Conservation (phyloP, 768 basidiomycete genomes). For the Sistotremastrum niveocremeum region DNA sequence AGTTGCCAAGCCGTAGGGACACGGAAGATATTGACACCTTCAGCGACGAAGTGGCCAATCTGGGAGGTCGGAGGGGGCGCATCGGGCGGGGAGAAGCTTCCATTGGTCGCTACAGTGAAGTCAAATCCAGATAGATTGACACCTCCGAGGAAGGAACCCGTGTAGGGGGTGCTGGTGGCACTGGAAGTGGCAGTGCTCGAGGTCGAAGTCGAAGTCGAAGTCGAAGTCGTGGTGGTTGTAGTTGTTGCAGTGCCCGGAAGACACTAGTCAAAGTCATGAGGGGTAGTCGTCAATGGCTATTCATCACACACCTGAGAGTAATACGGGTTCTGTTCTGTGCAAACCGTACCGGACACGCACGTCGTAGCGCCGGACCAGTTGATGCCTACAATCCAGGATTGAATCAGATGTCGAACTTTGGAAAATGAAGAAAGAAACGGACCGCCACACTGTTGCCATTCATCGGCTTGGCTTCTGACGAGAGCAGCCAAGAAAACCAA, state of each 20-base stretch:
- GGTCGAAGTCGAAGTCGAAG: conserved; percentile 11
- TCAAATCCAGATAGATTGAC: conserved; percentile 46
- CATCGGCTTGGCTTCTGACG: too few species aligned
- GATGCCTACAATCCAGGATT: too few species aligned
- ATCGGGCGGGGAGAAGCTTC: conserved; percentile 24
- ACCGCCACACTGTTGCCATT: too few species aligned
- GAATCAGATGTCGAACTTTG: too few species aligned
- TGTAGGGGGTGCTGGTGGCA: conserved; percentile 2
- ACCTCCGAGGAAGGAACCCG: conserved; percentile 24
- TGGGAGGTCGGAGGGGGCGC: conserved; percentile 39
- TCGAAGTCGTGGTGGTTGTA: conserved; percentile 3
- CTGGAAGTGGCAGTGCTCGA: conserved; percentile 13
- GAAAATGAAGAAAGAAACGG: too few species aligned
- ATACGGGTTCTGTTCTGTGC: conserved; percentile 13
- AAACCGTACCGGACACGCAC: conserved; percentile 21
- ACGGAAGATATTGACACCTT: conserved; percentile 44
- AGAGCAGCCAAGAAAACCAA: too few species aligned
- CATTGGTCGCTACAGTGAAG: conserved; percentile 36
- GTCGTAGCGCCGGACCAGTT: conserved; percentile 21
- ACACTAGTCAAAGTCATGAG: conserved; percentile 13
- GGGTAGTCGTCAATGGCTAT: conserved; percentile 15
- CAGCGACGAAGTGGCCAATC: conserved; percentile 44
- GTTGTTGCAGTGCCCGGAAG: conserved; percentile 14
- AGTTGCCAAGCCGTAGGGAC: conserved; percentile 51
- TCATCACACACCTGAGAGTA: neutral